Conservation (phyloP, 2,329 filamentous ascomycete species). For the Claviceps lovelessii region DNA sequence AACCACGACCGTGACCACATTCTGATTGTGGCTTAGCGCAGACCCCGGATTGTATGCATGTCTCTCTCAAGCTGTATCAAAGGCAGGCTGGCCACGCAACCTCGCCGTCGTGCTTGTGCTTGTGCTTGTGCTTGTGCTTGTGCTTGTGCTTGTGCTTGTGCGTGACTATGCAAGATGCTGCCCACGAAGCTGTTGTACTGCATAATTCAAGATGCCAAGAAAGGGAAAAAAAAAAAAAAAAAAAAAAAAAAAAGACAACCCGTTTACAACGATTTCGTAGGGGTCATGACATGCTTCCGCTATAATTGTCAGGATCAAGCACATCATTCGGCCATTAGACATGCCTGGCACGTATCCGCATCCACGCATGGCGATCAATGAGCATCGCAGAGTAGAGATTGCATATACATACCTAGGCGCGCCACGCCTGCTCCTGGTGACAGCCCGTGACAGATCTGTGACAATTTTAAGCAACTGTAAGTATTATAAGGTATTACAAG, state of each 20-base stretch:
- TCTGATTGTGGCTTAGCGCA: no score
- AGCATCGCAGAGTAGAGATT: neutral
- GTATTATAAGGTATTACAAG: no score
- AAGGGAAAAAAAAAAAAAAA: neutral
- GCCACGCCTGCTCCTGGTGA: no score
- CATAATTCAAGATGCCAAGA: neutral
- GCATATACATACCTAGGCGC: no score
- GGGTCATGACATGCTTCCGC: neutral
- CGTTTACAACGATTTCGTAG: neutral
- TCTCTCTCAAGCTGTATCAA: no score
- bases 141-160: neutral
- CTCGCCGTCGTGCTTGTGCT: no score
- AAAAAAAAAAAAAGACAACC: neutral
- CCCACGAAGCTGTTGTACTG: neutral
- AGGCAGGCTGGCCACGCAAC: no score
- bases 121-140: no score
- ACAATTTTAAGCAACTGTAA: no score
- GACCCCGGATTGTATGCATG: no score
- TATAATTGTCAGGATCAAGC: neutral
- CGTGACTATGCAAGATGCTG: neutral
- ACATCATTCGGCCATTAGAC: neutral
- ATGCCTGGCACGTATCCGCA: neutral
- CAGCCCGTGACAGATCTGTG: no score
- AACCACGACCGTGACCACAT: no score
- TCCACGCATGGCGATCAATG: neutral